Base-by-base conservation (phyloP, 352 stramenopile genomes). In the Phytopythium aichiense region DNA sequence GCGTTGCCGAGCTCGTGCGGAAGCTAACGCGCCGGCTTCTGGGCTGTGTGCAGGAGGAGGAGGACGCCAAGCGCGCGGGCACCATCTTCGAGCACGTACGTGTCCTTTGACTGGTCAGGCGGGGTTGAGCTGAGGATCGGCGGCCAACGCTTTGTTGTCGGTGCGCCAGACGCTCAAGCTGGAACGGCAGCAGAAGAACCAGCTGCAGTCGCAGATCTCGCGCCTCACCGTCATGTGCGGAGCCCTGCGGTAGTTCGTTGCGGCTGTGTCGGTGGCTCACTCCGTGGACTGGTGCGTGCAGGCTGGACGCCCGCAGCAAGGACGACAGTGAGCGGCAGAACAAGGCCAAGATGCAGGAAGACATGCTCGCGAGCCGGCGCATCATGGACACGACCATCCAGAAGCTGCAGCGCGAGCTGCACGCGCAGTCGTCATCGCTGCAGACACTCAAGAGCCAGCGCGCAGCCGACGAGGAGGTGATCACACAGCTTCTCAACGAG, bases 81-180 rank as follows among this genome's bases (percentile, higher is more conserved):
- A 95, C 86, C 13, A 84, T 89, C 49, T 95, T 91, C 69, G 86
- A 95, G 65, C 86, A 95, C 64, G 79, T 87, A 77, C 35, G 69
- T 67, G 11, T 0, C 4, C 28, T 61, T 11, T 15, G 9, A 4
- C 20, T 38, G 28, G 18, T 25, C 8, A 0, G 5, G 18, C 4
- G 28, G 28, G 3, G 45, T 15, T 22, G 45, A 4, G 13, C 30
- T 25, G 45, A 45, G 35, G 49, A 18, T 40, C 15, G 2, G 23
- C 23, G 20, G 54, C n/a, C n/a, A 35, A 45, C 28, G 16, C 35
- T 30, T 28, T 51, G 30, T 33, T 56, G 40, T 45, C n/a, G 9
- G 1, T 56, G 48, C 15, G 11, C 33, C 52, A 88, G 79, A 84
- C 86, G 31, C 67, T 95, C 31, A 88, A 89, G 63, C 71, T 95